Percentiles rank a stretch among this genome's conserved stretches.
Conservation (phyloP, 179 eudicot species). For the Camellia oleifera region DNA sequence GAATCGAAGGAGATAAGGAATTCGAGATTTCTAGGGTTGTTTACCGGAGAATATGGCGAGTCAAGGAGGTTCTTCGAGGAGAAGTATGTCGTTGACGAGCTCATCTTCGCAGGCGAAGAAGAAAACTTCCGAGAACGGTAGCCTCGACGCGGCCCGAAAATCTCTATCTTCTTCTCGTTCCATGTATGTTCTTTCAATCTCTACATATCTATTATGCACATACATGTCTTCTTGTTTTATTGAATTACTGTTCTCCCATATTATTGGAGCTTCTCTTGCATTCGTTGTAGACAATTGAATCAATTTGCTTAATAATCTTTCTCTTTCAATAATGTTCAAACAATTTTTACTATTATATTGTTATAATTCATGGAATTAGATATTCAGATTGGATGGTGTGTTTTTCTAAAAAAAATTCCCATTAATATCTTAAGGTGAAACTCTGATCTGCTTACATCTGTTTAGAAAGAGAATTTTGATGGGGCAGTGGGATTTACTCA, state of each 20-base stretch:
- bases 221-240: not conserved
- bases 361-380: not conserved
- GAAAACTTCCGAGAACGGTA: conserved; percentile 24
- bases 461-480: not conserved
- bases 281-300: not conserved
- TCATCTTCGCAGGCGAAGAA: conserved; percentile 15
- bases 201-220: not conserved
- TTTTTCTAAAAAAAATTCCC: not conserved
- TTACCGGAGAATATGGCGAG: conserved; percentile 31
- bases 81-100: conserved; percentile 17
- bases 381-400: not conserved
- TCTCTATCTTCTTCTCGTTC: conserved; percentile 26
- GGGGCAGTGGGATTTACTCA: not conserved
- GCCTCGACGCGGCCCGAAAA: conserved; percentile 14
- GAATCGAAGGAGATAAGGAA: conserved; percentile 1
- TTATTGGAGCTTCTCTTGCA: not conserved
- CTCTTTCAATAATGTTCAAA: not conserved
- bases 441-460: not conserved
- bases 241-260: not conserved
- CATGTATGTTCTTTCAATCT: conserved; percentile 15
- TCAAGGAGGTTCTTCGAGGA: conserved; percentile 33
- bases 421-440: not conserved
- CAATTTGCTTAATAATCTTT: not conserved
- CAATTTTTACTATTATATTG: not conserved
- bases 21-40: not conserved